Evolutionary conservation across 768 basidiomycete genomes (phyloP), one percentile per base, ranked within the genome.

Genomic region (Mrakia gelida): DNA sequence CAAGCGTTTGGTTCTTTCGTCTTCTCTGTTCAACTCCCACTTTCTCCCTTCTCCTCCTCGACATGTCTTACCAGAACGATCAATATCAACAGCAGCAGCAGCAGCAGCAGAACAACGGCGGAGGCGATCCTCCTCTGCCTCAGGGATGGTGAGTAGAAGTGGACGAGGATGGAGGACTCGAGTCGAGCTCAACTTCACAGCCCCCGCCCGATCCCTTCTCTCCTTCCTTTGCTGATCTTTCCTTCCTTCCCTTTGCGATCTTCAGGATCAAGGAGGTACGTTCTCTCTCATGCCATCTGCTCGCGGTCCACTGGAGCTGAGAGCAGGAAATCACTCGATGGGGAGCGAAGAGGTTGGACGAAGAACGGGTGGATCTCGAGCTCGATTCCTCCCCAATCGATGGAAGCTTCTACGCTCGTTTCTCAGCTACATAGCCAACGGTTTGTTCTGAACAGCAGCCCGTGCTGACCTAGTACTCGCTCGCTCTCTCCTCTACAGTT

Each of bases 41-140:
- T 13, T 13, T 45, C 45, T 45, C 45, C 45, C 45, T 13, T 43
- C n/a, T 43, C 63, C 32, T 11, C 63, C 63, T 32, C 13, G 13
- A 41, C 21, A 70, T 70, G 67, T 70, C 67, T 10, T 70, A 70
- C 67, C 34, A 70, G 34, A 70, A 70, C 38, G 18, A 52, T 21
- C 49, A 52, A 16, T 21, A 52, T 21, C 45, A 45, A 16, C 45
- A 45, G 45, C 45, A 10, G 45, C 49, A 52, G 18, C 49, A 52
- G 18, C 26, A 72, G 28, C 16, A 41, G 34, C 45, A 70, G 41
- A 72, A 72, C 28, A 49, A 49, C 23, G n/a, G n/a, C 1, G 67
- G 67, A 41, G 38, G 38, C 1, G 67, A 70, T 0, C 18, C 38
- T 10, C 67, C 67, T 13, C 67, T 70, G 3, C 67, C 67, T 3